phyloP scores from a whole-genome alignment of 1,139 yeast species.

The Zhuliangozyma parablackwelliae region DNA sequence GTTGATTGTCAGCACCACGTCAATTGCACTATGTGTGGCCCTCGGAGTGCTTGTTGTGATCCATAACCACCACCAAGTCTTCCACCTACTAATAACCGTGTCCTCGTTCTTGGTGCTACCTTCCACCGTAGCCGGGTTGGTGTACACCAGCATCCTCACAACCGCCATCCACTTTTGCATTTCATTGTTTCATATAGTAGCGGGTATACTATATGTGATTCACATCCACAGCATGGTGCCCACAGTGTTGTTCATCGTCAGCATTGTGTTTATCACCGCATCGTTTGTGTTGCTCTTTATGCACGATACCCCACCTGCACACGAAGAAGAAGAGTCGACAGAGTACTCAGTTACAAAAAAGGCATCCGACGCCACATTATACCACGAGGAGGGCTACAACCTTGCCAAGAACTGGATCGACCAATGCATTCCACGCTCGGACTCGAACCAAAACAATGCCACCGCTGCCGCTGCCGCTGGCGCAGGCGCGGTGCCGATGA shows the following conservation, averaged over 20 bases:
- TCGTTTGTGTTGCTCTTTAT: conserved; percentile 5
- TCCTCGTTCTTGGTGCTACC: conserved; percentile 4
- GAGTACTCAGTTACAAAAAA: conserved; percentile 3
- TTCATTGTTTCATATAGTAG: conserved; percentile 14
- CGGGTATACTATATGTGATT: conserved; percentile 14
- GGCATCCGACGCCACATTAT: conserved; percentile 8
- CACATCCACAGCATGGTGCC: not conserved
- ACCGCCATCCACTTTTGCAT: conserved; percentile 8
- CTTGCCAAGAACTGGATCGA: conserved; percentile 6
- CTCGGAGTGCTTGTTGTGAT: conserved; percentile 5
- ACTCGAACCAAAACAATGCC: conserved; percentile 1
- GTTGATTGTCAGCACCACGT: conserved; percentile 1
- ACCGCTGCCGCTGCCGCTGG: not conserved
- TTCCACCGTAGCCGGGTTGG: conserved; percentile 3
- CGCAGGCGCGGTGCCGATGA: not conserved
- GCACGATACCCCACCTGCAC: not conserved
- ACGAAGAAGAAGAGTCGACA: not conserved
- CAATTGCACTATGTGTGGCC: conserved; percentile 2
- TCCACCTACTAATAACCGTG: conserved; percentile 4
- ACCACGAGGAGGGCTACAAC: conserved; percentile 3
- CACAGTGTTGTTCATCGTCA: conserved; percentile 12
- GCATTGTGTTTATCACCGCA: conserved; percentile 10
- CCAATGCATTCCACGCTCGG: conserved; percentile 1
- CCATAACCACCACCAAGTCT: conserved; percentile 2
- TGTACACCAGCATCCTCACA: conserved; percentile 1